phyloP scores from a whole-genome alignment of 2,329 filamentous ascomycete genomes.

The Fusarium circinatum region DNA sequence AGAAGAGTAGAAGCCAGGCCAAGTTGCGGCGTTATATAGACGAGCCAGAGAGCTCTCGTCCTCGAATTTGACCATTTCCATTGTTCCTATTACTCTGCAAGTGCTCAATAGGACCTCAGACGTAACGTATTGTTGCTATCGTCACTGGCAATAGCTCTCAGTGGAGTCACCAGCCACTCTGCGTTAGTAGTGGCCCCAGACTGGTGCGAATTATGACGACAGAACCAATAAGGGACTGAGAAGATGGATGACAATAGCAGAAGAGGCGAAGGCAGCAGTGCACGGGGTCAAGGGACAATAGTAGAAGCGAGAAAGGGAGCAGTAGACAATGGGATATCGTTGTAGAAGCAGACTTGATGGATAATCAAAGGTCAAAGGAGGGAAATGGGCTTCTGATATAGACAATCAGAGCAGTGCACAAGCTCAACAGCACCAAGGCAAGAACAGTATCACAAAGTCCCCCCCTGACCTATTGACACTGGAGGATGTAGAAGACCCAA shows the following conservation, averaged over 20 bases:
- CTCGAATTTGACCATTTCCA: background rate
- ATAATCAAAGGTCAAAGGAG: background rate
- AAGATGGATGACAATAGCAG: background rate
- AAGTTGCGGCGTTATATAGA: background rate
- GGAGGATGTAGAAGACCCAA: background rate
- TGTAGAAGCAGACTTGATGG: background rate
- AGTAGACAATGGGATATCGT: background rate
- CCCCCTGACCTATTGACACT: background rate
- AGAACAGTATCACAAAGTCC: background rate
- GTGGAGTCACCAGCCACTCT: background rate
- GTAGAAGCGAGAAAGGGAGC: background rate
- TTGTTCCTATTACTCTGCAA: background rate
- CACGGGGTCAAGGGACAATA: background rate
- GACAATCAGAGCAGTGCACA: background rate
- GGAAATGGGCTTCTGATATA: constrained; percentile 19
- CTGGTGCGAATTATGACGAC: background rate
- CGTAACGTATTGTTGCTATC: background rate
- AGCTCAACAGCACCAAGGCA: background rate
- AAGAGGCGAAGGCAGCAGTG: background rate
- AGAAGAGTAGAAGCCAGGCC: background rate
- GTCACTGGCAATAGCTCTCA: background rate
- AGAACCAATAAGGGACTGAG: background rate
- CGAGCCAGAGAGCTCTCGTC: background rate
- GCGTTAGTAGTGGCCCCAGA: background rate
- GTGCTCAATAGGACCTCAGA: background rate